Base-by-base conservation (phyloP, 148 eudicot species). In the Oxyria digyna region DNA sequence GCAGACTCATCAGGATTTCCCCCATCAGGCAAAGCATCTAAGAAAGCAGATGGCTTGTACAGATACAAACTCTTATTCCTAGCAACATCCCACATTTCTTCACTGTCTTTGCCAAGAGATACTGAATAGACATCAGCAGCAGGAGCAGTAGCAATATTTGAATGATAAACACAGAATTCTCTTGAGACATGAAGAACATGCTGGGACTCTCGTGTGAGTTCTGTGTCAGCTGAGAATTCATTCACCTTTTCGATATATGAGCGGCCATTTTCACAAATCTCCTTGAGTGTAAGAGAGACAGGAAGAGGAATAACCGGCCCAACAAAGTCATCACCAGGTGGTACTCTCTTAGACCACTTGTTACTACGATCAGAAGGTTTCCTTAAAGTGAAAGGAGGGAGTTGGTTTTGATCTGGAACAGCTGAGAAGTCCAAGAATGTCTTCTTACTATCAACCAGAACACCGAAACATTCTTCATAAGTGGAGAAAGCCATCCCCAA, bases 351-450 rank as follows among this genome's bases (percentile, higher is more conserved):
- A 15, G 88, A 78, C 87, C 86, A 74, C 80, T 78, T 83, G 69
- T 70, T 83, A 72, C 87, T 74, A 26, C 89, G 81, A 57, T 52
- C 20, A 42, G 87, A 81, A 49, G 91, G 85, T 4, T 69, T 70
- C 67, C 85, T 82, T 38, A 82, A 72, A 43, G 73, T 54, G 75
- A 89, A 89, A 41, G 96, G 97, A 59, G 88, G 90, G 31, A 70
- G 68, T 52, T 82, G 89, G 32, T 74, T 78, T 74, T 84, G 78
- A 8, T 76, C 74, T 12, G 87, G 85, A 67, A 91, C 78, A 42
- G 70, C 76, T 33, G 77, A 73, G 66, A 87, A 91, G 54, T 87
- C 87, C 74, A 83, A 77, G 49, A 84, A 69, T 21, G 74, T 70
- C 26, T 70, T 80, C 68, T 73, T 73, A 21, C 71, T 48, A 27